These are phyloP conservation scores for Penicillium bovifimosum DNA, from an alignment of 495 filamentous ascomycete genomes.

Conservation along the genomic window DNA sequence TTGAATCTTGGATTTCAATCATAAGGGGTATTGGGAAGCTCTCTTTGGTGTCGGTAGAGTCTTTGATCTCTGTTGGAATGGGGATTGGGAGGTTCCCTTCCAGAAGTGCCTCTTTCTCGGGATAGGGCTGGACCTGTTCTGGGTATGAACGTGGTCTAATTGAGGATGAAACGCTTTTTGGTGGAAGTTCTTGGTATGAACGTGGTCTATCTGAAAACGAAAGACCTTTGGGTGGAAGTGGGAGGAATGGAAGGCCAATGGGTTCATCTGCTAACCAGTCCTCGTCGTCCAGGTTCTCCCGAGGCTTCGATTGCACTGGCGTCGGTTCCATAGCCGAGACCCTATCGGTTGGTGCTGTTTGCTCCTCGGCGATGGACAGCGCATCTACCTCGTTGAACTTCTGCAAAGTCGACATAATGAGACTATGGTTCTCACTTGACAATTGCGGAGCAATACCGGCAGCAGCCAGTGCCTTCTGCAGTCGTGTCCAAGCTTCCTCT, in stretches of 20 bases:
- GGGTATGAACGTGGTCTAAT: background rate
- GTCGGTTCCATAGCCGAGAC: background rate
- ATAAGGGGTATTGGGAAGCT: background rate
- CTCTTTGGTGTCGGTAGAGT: background rate
- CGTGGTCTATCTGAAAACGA: background rate
- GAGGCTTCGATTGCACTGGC: background rate
- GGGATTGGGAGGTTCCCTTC: constrained; percentile 9
- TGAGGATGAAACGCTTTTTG: constrained; percentile 2
- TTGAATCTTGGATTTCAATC: background rate
- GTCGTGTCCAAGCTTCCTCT: constrained; percentile 8
- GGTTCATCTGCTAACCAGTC: background rate
- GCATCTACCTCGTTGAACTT: constrained; percentile 7
- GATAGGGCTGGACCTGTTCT: background rate
- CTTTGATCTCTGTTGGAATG: background rate
- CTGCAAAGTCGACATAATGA: constrained; percentile 10
- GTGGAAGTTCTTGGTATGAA: background rate
- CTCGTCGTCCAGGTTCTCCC: background rate
- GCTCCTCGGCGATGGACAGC: background rate
- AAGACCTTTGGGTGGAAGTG: background rate
- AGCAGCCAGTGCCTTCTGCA: constrained; percentile 8
- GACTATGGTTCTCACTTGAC: constrained; percentile 10
- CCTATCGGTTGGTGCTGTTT: background rate
- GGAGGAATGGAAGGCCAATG: background rate
- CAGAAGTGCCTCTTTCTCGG: background rate
- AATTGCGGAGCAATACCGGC: constrained; percentile 8